These are phyloP conservation scores for Paxillus rubicundulus DNA, from an alignment of 768 basidiomycete species.

Conservation along the genomic window DNA sequence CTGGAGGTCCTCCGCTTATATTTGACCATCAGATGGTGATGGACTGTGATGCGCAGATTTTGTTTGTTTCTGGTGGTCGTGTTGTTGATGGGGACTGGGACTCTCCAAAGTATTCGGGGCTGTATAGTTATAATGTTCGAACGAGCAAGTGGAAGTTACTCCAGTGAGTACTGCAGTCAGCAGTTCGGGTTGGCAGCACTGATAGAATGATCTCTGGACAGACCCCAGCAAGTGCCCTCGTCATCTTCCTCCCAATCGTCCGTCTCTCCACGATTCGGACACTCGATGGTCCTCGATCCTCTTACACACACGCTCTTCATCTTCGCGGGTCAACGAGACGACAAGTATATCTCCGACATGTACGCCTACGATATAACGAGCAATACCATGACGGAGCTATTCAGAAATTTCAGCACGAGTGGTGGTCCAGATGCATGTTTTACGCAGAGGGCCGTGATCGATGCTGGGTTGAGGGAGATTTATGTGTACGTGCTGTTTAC, in stretches of 20 bases:
- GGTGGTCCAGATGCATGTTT: constrained; percentile 74
- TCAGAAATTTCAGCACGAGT: constrained; percentile 53
- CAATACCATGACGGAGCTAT: constrained; percentile 58
- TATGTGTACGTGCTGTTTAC: constrained; percentile 55
- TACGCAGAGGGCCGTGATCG: constrained; percentile 71
- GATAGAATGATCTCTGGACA: not conserved
- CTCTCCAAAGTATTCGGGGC: constrained; percentile 58
- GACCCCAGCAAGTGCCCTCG: constrained; percentile 19
- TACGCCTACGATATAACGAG: constrained; percentile 64
- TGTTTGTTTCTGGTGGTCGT: constrained; percentile 78
- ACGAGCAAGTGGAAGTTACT: constrained; percentile 65
- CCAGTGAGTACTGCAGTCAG: constrained; percentile 46
- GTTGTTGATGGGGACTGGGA: constrained; percentile 66
- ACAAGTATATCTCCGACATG: constrained; percentile 73
- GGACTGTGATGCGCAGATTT: constrained; percentile 63
- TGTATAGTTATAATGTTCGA: constrained; percentile 70
- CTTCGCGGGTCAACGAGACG: constrained; percentile 70
- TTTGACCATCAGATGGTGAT: constrained; percentile 84
- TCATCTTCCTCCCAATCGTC: constrained; percentile 32
- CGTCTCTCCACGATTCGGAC: constrained; percentile 66
- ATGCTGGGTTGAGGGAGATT: constrained; percentile 59
- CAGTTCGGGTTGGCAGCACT: not conserved
- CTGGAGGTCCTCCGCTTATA: constrained; percentile 68
- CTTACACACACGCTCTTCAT: constrained; percentile 58
- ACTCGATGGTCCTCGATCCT: constrained; percentile 80